Percentiles rank a stretch among this genome's conserved stretches.
Conservation (phyloP, 2,329 filamentous ascomycete genomes). For the Aspergillus tanneri region DNA sequence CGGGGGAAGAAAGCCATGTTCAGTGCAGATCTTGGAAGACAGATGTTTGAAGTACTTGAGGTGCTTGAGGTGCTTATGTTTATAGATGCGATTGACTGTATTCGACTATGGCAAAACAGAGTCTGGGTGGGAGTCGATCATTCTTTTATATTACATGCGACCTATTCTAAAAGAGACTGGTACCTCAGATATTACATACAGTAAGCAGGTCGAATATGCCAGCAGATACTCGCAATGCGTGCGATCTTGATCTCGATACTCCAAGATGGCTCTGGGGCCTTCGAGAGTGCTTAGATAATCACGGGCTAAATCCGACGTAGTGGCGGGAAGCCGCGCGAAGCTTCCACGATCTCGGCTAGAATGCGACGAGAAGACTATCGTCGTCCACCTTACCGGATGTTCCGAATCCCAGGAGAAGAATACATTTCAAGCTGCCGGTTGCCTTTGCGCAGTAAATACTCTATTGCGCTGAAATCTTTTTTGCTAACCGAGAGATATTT, state of each 20-base stretch:
- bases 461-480: constrained; percentile 81
- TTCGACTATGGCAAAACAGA: too few species aligned
- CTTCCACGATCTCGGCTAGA: constrained; percentile 8
- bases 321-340: constrained; percentile 16
- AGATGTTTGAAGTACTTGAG: too few species aligned
- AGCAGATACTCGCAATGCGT: constrained; percentile 2
- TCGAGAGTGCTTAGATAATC: constrained; percentile 26
- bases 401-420: constrained; percentile 74
- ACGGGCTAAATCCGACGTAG: constrained; percentile 1
- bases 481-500: constrained; percentile 69
- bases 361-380: background rate
- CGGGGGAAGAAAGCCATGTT: constrained; percentile 43
- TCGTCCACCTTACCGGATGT: constrained; percentile 53
- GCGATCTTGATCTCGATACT: background rate
- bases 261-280: constrained; percentile 12
- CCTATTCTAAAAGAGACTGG: constrained; percentile 19
- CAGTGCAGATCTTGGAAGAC: background rate
- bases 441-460: constrained; percentile 80
- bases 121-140: too few species aligned
- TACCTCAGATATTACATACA: constrained; percentile 7
- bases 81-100: background rate
- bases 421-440: constrained; percentile 78
- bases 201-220: constrained; percentile 9
- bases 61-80: too few species aligned
- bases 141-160: constrained; percentile 17